Conservation (phyloP, 1,284 basidiomycete species). For the Cutaneotrichosporon arboriforme region DNA sequence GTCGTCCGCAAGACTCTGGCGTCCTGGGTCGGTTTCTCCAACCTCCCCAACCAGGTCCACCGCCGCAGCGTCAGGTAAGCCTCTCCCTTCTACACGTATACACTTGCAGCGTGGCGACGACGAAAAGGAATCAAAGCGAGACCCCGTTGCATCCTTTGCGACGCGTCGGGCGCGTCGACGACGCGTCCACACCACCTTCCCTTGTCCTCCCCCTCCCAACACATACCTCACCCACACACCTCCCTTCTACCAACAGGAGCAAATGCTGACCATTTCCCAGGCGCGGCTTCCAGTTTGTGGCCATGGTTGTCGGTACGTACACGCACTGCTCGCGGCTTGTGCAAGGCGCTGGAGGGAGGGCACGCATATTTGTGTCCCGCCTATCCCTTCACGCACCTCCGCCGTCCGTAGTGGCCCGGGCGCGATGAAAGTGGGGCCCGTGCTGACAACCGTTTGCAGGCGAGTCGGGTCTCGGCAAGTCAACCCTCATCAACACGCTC, state of each 20-base stretch:
- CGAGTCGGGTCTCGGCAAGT: slow-evolving; percentile 96
- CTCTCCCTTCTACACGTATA: too few species aligned
- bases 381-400: neutral
- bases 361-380: too few species aligned
- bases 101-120: too few species aligned
- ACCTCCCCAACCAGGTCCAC: slow-evolving; percentile 95
- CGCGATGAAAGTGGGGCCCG: slow-evolving; percentile 9
- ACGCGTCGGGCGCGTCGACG: neutral
- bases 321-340: neutral
- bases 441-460: slow-evolving; percentile 53
- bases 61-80: slow-evolving; percentile 77
- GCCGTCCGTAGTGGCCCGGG: neutral
- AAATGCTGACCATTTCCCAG: slow-evolving; percentile 21
- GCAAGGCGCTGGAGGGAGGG: too few species aligned
- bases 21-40: slow-evolving; percentile 67
- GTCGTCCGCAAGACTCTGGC: slow-evolving; percentile 44
- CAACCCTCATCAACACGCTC: slow-evolving; percentile 92
- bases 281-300: slow-evolving; percentile 93
- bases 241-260: neutral
- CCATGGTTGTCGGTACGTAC: slow-evolving; percentile 88
- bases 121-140: too few species aligned
- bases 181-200: neutral
- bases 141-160: too few species aligned
- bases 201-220: too few species aligned
- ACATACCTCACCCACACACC: too few species aligned